phyloP scores from a whole-genome alignment of 2,329 filamentous ascomycete genomes.

The Microdochium paspali region DNA sequence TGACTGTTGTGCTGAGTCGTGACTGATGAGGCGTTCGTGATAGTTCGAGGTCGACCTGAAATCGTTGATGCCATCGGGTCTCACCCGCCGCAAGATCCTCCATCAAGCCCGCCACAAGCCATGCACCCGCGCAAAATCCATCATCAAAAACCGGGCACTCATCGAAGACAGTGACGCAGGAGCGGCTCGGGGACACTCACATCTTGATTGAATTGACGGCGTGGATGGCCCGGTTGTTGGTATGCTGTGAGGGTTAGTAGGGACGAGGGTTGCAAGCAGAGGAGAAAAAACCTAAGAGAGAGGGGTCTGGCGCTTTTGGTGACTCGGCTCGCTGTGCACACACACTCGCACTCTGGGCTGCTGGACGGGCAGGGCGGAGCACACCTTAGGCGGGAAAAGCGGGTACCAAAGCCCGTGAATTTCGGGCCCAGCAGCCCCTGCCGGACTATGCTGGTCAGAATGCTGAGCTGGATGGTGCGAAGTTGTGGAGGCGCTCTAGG shows the following conservation, averaged over 20 bases:
- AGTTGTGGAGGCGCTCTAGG: conserved; percentile 13
- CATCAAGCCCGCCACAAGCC: neutral
- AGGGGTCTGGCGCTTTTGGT: conserved; percentile 1
- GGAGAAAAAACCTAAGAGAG: conserved; percentile 1
- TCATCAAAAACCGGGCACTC: conserved; percentile 1
- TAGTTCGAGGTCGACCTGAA: neutral
- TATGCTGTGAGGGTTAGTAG: conserved; percentile 17
- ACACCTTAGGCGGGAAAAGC: neutral
- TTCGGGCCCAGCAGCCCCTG: conserved; percentile 6
- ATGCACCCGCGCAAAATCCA: neutral
- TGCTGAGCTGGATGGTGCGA: neutral
- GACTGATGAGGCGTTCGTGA: neutral
- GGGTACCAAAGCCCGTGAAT: neutral
- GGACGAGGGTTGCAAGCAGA: conserved; percentile 3
- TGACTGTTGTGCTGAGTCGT: neutral
- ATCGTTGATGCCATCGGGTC: neutral
- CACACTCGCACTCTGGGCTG: neutral
- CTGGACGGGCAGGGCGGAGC: neutral
- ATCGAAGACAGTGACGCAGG: neutral
- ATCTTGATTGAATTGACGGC: conserved; percentile 16
- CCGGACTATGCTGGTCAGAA: conserved; percentile 6
- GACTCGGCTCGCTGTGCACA: neutral
- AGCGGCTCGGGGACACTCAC: conserved; percentile 14
- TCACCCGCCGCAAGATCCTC: neutral
- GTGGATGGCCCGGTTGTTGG: conserved; percentile 16